Base-by-base conservation (phyloP, 768 basidiomycete species). In the Tulasnella sp. region DNA sequence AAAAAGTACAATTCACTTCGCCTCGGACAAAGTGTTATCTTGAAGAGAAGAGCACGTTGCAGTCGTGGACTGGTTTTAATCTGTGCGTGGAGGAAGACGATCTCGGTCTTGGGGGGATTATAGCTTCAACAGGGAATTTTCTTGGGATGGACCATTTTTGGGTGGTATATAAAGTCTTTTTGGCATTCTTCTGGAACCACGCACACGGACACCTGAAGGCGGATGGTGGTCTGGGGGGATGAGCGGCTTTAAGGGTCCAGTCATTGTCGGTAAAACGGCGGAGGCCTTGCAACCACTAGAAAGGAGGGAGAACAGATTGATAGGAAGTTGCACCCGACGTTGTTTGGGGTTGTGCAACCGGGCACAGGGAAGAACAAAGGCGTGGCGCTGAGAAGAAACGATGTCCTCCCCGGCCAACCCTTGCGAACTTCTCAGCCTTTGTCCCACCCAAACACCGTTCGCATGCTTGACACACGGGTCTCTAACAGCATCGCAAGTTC, bases 341-440 rank as follows among this genome's bases (percentile, higher is more conserved):
- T 35, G 61, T 29, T 67, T 67, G 61, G 23, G n/a, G 11, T 67
- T 67, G 61, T 67, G 61, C 26, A 3, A 26, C 5, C 15, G 15
- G 32, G 61, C 51, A 18, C 11, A 16, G 44, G 51, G 23, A 20
- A 0, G 61, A 67, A 67, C 61, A 67, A 67, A 67, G 61, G 61
- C 29, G 61, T 67, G 61, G 61, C 61, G 61, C 26, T 9, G 23
- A 67, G 32, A 67, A 67, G 23, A 67, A 67, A 16, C 0, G 57
- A 23, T n/a, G 11, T 5, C n/a, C 44, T 51, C 51, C 20, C n/a
- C 51, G 2, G 20, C 6, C 23, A 1, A 51, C 51, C 51, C 51
- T 51, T 51, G 51, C 51, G 51, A 51, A 51, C n/a, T n/a, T 51
- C 51, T 51, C 51, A 51, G 61, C 61, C 61, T 67, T 67, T 67